A percentile compares a stretch with the other conserved stretches of the same genome.
These are phyloP conservation scores for Fusarium algeriense DNA, from an alignment of 2,329 filamentous ascomycete species.

Conservation along the genomic window DNA sequence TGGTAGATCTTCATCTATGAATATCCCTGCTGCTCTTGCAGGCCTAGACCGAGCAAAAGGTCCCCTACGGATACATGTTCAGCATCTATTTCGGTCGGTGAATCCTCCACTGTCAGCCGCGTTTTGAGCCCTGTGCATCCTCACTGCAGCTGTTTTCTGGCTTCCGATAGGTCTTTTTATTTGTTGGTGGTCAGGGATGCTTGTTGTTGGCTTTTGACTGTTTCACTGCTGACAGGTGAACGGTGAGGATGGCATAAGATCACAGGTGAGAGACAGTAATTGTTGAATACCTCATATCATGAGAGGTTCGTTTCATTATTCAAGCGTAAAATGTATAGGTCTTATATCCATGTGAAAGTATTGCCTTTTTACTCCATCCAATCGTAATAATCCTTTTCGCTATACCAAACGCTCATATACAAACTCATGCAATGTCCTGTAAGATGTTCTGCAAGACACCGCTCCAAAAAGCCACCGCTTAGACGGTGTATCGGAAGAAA, in stretches of 20 bases:
- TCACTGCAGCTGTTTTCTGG: constrained; percentile 3
- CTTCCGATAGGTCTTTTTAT: constrained; percentile 10
- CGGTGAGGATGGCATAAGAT: background rate
- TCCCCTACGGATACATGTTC: constrained; percentile 1
- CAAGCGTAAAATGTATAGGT: constrained; percentile 22
- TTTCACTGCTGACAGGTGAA: constrained; percentile 3
- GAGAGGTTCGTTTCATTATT: constrained; percentile 32
- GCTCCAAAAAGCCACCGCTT: constrained; percentile 34
- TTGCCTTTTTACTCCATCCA: constrained; percentile 18
- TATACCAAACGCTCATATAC: constrained; percentile 37
- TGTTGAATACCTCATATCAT: constrained; percentile 25
- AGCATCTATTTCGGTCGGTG: constrained; percentile 10
- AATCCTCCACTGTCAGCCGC: constrained; percentile 6
- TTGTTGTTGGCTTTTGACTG: constrained; percentile 4
- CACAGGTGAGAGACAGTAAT: background rate
- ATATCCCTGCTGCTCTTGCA: constrained; percentile 13
- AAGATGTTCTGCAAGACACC: constrained; percentile 42
- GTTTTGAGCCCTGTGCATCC: constrained; percentile 17
- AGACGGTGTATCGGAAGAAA: constrained; percentile 67
- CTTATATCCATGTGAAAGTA: constrained; percentile 25
- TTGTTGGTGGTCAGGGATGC: background rate
- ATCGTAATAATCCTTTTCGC: constrained; percentile 22
- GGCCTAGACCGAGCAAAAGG: constrained; percentile 29
- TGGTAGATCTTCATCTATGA: constrained; percentile 27
- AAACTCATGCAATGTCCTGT: constrained; percentile 39